Evolutionary conservation across 2,329 filamentous ascomycete species (phyloP).

Genomic region (Botrytis medusae): DNA sequence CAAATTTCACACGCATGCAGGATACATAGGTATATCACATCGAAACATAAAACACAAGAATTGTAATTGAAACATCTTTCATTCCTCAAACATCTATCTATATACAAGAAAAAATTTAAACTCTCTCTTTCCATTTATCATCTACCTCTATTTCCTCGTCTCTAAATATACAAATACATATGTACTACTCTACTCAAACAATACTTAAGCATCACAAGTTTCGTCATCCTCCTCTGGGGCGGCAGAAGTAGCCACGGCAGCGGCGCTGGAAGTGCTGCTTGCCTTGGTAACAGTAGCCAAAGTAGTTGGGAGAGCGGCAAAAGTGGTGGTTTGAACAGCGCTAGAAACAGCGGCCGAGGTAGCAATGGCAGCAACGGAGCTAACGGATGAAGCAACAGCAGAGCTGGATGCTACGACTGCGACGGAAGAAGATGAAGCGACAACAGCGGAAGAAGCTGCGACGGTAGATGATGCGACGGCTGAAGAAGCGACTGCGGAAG

Average conservation of each 20-base stretch:
- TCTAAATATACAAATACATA: not conserved
- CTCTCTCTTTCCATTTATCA: not conserved
- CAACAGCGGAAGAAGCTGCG: not conserved
- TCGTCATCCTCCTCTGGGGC: slow-evolving; percentile 1
- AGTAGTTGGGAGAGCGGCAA: slow-evolving; percentile 10
- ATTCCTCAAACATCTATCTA: slow-evolving; percentile 1
- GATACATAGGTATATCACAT: not conserved
- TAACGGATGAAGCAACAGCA: not conserved
- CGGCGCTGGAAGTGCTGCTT: not conserved
- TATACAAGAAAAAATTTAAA: slow-evolving; percentile 7
- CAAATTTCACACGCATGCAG: not conserved
- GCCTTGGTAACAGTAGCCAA: slow-evolving; percentile 9
- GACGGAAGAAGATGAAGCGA: not conserved
- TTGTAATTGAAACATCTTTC: not conserved
- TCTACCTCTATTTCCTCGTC: not conserved
- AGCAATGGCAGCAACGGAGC: not conserved
- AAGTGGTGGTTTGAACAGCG: not conserved
- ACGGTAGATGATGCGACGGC: not conserved
- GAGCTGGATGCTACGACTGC: not conserved
- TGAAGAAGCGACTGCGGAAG: not conserved
- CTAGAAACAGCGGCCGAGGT: not conserved
- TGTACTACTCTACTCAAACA: not conserved
- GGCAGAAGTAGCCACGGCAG: not conserved
- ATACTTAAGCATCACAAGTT: slow-evolving; percentile 12
- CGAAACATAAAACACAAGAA: not conserved